Conservation (phyloP, 1,284 basidiomycete genomes). For the Cronartium quercuum region DNA sequence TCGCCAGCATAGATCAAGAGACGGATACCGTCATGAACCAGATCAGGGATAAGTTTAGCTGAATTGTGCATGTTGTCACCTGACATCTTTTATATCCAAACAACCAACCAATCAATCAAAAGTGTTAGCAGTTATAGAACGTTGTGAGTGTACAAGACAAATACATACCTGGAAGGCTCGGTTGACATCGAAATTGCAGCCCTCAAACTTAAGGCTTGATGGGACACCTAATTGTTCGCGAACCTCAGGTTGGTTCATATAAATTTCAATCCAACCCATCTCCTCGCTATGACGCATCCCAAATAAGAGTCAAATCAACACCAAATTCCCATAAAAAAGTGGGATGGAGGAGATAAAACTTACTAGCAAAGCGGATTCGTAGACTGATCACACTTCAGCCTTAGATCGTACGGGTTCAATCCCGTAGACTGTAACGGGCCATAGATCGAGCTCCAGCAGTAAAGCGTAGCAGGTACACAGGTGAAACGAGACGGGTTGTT, state of each 20-base stretch:
- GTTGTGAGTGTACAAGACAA: slow-evolving; percentile 39
- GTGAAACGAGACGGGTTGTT: slow-evolving; percentile 53
- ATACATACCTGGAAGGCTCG: slow-evolving; percentile 47
- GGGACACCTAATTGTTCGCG: slow-evolving; percentile 70
- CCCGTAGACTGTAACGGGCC: slow-evolving; percentile 53
- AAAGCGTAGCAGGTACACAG: slow-evolving; percentile 55
- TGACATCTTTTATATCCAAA: slow-evolving; percentile 25
- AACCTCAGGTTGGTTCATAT: slow-evolving; percentile 64
- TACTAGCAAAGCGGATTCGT: slow-evolving; percentile 55
- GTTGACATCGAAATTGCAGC: slow-evolving; percentile 57
- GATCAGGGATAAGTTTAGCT: slow-evolving; percentile 63
- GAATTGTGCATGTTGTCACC: slow-evolving; percentile 75
- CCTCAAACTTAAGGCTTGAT: slow-evolving; percentile 58
- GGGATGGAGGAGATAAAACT: slow-evolving; percentile 40
- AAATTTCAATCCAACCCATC: slow-evolving; percentile 71
- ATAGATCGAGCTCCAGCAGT: slow-evolving; percentile 54
- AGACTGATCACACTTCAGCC: slow-evolving; percentile 64
- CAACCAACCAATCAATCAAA: neutral
- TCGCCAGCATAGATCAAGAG: slow-evolving; percentile 77
- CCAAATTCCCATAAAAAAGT: slow-evolving; percentile 59
- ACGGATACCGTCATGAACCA: slow-evolving; percentile 68
- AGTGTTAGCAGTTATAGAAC: slow-evolving; percentile 42
- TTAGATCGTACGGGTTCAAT: slow-evolving; percentile 68
- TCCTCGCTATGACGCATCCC: slow-evolving; percentile 49
- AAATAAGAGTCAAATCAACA: neutral